Evolutionary conservation across 495 filamentous ascomycete species (phyloP).

Genomic region (Annulohypoxylon maeteangense): DNA sequence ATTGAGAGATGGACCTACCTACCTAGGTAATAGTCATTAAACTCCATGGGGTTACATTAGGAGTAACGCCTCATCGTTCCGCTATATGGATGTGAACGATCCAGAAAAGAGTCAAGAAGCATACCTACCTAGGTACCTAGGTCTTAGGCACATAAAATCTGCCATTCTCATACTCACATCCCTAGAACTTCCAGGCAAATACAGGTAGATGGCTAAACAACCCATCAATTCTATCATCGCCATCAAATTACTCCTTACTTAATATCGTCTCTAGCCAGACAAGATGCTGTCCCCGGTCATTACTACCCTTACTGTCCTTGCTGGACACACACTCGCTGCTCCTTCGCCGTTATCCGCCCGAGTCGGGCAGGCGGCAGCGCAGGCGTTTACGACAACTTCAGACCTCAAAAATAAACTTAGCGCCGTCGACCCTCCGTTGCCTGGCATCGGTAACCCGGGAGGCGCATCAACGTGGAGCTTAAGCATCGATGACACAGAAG

Average conservation of each 20-base stretch:
- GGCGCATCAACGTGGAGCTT: slow-evolving; percentile 59
- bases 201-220: neutral
- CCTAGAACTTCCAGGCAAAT: neutral
- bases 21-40: neutral
- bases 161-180: slow-evolving; percentile 1
- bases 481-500: slow-evolving; percentile 60
- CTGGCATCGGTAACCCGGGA: slow-evolving; percentile 54
- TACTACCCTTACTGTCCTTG: slow-evolving; percentile 34
- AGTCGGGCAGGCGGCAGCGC: slow-evolving; percentile 24
- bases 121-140: too few species aligned
- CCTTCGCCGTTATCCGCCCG: slow-evolving; percentile 27
- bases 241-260: neutral
- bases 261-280: neutral
- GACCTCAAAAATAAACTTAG: slow-evolving; percentile 59
- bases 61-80: slow-evolving; percentile 24
- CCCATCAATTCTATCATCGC: neutral
- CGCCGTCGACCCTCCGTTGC: slow-evolving; percentile 54
- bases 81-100: slow-evolving; percentile 1
- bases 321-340: slow-evolving; percentile 30
- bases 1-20: neutral
- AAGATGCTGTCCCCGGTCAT: slow-evolving; percentile 39
- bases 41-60: slow-evolving; percentile 22
- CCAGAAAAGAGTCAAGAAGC: neutral
- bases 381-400: slow-evolving; percentile 58
- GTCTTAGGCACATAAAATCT: slow-evolving; percentile 15